These are phyloP conservation scores for Peribolospora baueri DNA, from an alignment of 768 basidiomycete species.

Conservation along the genomic window DNA sequence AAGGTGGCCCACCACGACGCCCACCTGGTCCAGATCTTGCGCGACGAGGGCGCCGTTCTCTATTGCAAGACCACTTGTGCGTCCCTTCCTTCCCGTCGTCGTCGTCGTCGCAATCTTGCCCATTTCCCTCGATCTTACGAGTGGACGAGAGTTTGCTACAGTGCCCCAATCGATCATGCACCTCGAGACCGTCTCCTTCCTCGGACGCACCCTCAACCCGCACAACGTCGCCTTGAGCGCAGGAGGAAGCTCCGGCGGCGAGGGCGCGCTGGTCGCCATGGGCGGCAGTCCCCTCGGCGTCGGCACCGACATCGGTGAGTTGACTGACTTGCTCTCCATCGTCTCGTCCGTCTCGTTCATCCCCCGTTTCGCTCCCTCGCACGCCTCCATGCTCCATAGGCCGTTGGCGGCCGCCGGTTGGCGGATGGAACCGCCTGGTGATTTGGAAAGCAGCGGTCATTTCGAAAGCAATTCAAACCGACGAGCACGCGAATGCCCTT, in stretches of 20 bases:
- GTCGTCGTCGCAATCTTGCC: too few relatives aligned
- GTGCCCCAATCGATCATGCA: too few relatives aligned
- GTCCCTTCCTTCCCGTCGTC: not conserved
- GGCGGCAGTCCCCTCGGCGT: conserved; percentile 10
- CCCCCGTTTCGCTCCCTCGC: not conserved
- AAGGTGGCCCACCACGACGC: too few relatives aligned
- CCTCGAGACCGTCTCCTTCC: not conserved
- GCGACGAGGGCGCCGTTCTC: too few relatives aligned
- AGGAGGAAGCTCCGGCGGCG: conserved; percentile 12
- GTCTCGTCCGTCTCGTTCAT: not conserved
- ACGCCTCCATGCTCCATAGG: not conserved
- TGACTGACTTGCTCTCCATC: not conserved
- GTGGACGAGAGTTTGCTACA: too few relatives aligned
- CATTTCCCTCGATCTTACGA: too few relatives aligned
- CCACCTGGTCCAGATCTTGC: too few relatives aligned
- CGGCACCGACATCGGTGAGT: not conserved
- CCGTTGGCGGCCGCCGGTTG: too few relatives aligned
- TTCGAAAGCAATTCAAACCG: not conserved
- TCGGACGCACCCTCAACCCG: conserved; percentile 12
- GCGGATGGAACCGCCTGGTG: not conserved
- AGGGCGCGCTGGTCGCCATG: conserved; percentile 12
- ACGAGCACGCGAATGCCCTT: not conserved
- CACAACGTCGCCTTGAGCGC: conserved; percentile 11
- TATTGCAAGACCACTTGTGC: not conserved
- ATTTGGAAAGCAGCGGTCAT: not conserved